These are phyloP conservation scores for Mortierella claussenii DNA, from an alignment of 192 early-diverging fungal genomes.

Conservation along the genomic window DNA sequence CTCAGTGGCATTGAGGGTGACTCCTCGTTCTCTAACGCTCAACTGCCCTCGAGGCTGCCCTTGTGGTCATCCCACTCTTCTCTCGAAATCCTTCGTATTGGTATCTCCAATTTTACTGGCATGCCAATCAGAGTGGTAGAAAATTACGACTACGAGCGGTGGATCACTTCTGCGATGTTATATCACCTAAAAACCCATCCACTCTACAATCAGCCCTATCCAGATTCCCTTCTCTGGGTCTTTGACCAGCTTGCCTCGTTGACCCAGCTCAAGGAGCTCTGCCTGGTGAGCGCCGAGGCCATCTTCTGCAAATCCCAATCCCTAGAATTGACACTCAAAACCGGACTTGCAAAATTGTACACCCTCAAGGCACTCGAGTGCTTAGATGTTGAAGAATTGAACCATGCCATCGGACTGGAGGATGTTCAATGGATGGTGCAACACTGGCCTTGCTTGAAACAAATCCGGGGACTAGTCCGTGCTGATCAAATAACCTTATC, in stretches of 20 bases:
- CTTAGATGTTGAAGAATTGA: slow-evolving; percentile 9
- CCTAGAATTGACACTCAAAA: slow-evolving; percentile 1
- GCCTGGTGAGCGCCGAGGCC: slow-evolving; percentile 1
- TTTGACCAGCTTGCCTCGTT: slow-evolving; percentile 16
- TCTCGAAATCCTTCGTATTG: neutral
- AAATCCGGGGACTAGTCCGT: neutral
- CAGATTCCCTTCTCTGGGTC: slow-evolving; percentile 3
- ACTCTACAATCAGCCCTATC: neutral
- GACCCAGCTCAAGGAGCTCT: slow-evolving; percentile 5
- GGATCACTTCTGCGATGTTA: slow-evolving; percentile 5
- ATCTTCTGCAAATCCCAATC: neutral
- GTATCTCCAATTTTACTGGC: neutral
- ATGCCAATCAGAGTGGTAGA: neutral
- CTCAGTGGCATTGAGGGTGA: no score
- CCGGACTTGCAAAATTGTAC: slow-evolving; percentile 8
- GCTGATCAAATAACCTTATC: neutral
- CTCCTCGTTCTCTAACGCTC: no score
- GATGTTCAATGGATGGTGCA: slow-evolving; percentile 19
- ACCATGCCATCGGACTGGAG: slow-evolving; percentile 11
- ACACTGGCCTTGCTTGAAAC: slow-evolving; percentile 14
- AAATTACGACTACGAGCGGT: neutral
- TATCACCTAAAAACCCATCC: neutral
- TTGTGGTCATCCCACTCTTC: neutral
- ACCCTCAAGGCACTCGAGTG: slow-evolving; percentile 4
- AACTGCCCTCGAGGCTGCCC: no score